Base-by-base conservation (phyloP, 495 filamentous ascomycete species). In the Chaetomium fimeti region DNA sequence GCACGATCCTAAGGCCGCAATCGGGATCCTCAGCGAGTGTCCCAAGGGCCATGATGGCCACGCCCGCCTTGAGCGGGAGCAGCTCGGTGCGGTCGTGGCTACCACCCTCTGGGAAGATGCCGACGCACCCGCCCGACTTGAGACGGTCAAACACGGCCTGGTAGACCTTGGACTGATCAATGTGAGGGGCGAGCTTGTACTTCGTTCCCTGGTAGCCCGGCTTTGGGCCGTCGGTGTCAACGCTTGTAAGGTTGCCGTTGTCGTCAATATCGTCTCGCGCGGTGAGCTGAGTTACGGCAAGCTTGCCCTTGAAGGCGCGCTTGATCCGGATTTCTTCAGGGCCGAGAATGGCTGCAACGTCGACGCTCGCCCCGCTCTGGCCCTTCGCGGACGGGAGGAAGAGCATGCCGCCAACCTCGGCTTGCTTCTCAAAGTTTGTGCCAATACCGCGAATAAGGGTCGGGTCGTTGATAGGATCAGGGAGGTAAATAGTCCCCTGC, bases 81-180 rank as follows among this genome's bases (percentile, higher is more conserved):
- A 99, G 80, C 72, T 95, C 91, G 9, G 95, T 91, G 60, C 94
- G 87, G 74, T 99, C 94, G 77, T 99, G 94, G 73, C 93, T 97
- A 65, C 94, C 94, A 67, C 94, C 94, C 77, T 99, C 94, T 1
- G 94, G 94, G 72, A 98, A 99, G 69, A 99, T 97, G 60, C 95
- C 94, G 55, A 98, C 88, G 72, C 92, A 97, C 27, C 92, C 94
- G 25, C 92, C 93, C 8, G 79, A 78, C 68, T 86, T 89, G 29
- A 99, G 82, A 25, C 89, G 83, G 57, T 86, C 83, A 74, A 96
- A 97, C 0, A 99, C 94, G 5, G 91, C 90, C 74, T 97, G 84
- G 73, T 98, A 99, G 36, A 99, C 94, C 61, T 89, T 83, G 12
- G 87, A 91, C 75, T 99, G 94, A 75, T 98, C 90, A 24, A 98